phyloP scores from a whole-genome alignment of 768 basidiomycete genomes.

The Kwoniella heveanensis region DNA sequence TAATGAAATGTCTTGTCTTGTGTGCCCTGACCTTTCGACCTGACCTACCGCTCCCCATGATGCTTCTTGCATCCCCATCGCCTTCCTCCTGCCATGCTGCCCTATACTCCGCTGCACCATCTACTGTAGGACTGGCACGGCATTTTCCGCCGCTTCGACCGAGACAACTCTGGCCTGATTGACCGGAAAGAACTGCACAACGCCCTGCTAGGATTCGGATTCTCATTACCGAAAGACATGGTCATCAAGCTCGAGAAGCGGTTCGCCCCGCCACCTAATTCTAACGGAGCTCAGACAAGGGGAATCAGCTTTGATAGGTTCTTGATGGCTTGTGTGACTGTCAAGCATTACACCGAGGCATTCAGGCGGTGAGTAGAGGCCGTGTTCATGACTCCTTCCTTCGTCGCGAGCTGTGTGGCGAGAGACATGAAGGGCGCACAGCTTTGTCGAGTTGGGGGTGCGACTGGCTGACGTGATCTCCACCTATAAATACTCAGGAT shows the following conservation, averaged over 20 bases:
- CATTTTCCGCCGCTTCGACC: slow-evolving; percentile 56
- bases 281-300: slow-evolving; percentile 15
- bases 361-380: slow-evolving; percentile 48
- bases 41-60: too few species aligned
- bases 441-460: too few species aligned
- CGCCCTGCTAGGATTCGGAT: slow-evolving; percentile 54
- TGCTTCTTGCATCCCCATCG: too few species aligned
- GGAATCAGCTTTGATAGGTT: slow-evolving; percentile 56
- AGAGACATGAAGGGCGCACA: too few species aligned
- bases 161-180: slow-evolving; percentile 53
- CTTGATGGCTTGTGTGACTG: slow-evolving; percentile 57
- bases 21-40: too few species aligned
- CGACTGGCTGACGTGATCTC: not conserved
- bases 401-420: too few species aligned
- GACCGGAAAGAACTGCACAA: slow-evolving; percentile 55
- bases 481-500: slow-evolving; percentile 33
- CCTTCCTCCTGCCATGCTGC: slow-evolving; percentile 1
- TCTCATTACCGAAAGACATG: slow-evolving; percentile 52
- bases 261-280: slow-evolving; percentile 47
- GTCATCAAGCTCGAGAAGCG: slow-evolving; percentile 54
- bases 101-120: too few species aligned
- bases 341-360: slow-evolving; percentile 56
- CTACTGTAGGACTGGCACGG: slow-evolving; percentile 55
- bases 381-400: too few species aligned
- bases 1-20: too few species aligned